Conservation (phyloP, 1,284 basidiomycete genomes). For the Moniliophthora roreri region DNA sequence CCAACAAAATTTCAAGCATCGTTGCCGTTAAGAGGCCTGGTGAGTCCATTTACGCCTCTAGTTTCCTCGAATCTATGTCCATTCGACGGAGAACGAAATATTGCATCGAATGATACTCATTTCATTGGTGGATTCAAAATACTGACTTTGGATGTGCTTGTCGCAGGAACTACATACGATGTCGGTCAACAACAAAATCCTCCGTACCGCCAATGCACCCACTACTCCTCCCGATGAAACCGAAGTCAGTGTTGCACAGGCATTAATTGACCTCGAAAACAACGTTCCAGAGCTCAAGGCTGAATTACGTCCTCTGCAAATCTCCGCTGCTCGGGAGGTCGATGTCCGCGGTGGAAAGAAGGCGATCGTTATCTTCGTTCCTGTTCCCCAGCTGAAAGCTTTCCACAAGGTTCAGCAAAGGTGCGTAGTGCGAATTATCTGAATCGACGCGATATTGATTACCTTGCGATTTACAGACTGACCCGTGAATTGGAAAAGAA, state of each 20-base stretch:
- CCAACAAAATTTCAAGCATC: slow-evolving; percentile 3
- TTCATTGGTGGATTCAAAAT: slow-evolving; percentile 28
- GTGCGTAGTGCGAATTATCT: slow-evolving; percentile 50
- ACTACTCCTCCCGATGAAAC: slow-evolving; percentile 87
- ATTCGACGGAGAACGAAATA: neutral
- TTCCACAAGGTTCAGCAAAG: slow-evolving; percentile 99
- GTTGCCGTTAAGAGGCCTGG: slow-evolving; percentile 11
- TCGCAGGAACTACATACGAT: slow-evolving; percentile 43
- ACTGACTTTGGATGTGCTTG: slow-evolving; percentile 30
- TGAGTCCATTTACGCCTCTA: slow-evolving; percentile 7
- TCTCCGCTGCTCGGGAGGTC: slow-evolving; percentile 97
- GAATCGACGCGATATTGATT: neutral
- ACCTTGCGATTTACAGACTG: slow-evolving; percentile 57
- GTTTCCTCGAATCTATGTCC: slow-evolving; percentile 17
- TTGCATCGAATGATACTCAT: too few relatives aligned
- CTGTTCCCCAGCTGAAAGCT: slow-evolving; percentile 96
- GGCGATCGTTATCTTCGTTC: slow-evolving; percentile 98
- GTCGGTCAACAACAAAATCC: slow-evolving; percentile 85
- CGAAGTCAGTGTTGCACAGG: slow-evolving; percentile 93
- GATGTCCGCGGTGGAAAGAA: slow-evolving; percentile 99
- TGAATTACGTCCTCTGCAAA: slow-evolving; percentile 94
- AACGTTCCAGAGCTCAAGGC: slow-evolving; percentile 97
- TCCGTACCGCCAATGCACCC: slow-evolving; percentile 95
- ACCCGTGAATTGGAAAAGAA: slow-evolving; percentile 99
- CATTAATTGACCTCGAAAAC: slow-evolving; percentile 96